Percentiles rank a stretch among this genome's conserved stretches.
phyloP scores from a whole-genome alignment of 768 basidiomycete genomes.

The Tubosaeta sp. region DNA sequence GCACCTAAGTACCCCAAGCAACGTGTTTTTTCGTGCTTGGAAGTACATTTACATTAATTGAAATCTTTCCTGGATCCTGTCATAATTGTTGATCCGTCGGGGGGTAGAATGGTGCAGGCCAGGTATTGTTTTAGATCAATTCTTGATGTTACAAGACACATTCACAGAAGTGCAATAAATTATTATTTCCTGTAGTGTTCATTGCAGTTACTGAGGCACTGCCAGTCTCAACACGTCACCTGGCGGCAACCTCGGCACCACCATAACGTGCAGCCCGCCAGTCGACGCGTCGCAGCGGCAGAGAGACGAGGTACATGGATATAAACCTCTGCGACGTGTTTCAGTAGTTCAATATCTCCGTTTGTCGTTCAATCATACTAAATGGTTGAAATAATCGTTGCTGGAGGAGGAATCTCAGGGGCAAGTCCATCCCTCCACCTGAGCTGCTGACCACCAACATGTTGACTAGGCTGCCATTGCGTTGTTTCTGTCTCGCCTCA shows the following conservation, averaged over 20 bases:
- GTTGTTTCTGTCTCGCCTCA: constrained; percentile 24
- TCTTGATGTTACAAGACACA: background rate
- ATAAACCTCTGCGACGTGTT: constrained; percentile 6
- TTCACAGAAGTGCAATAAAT: background rate
- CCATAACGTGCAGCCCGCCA: background rate
- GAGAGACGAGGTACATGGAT: background rate
- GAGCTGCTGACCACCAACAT: background rate
- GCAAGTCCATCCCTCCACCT: constrained; percentile 9
- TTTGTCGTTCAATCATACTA: background rate
- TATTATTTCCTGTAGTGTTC: background rate
- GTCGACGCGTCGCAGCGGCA: constrained; percentile 22
- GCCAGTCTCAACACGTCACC: background rate
- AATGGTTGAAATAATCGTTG: constrained; percentile 27
- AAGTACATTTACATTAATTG: constrained; percentile 34
- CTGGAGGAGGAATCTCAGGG: constrained; percentile 27
- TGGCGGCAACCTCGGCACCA: background rate
- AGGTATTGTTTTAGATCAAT: background rate
- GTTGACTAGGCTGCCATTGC: constrained; percentile 15
- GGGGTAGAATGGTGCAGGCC: too few relatives aligned
- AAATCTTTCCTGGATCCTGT: background rate
- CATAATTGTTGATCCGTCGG: too few relatives aligned
- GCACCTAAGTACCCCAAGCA: constrained; percentile 57
- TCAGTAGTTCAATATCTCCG: background rate
- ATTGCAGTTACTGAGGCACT: background rate
- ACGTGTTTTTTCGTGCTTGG: constrained; percentile 58